Percentiles rank a stretch among this genome's conserved stretches.
These are phyloP conservation scores for Ganoderma leucocontextum DNA, from an alignment of 1,284 basidiomycete species.

Conservation along the genomic window DNA sequence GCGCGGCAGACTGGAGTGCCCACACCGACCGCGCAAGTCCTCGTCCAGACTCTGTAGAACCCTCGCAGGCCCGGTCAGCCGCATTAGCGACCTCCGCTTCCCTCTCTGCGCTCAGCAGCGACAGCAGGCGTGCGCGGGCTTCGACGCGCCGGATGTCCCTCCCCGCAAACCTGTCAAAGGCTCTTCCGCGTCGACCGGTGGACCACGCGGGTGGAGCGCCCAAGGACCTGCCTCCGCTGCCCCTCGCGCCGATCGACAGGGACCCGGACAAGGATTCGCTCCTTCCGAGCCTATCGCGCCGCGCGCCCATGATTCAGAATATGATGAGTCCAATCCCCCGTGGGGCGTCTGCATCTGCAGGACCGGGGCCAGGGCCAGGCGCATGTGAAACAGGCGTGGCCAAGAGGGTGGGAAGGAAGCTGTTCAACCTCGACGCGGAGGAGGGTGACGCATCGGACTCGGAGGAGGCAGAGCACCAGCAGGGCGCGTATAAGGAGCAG, in stretches of 20 bases:
- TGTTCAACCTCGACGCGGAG: slow-evolving; percentile 38
- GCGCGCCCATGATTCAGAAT: slow-evolving; percentile 10
- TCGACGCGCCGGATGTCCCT: slow-evolving; percentile 30
- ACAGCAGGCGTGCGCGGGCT: neutral
- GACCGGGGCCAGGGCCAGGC: neutral
- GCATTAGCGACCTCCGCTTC: slow-evolving; percentile 28
- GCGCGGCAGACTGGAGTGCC: slow-evolving; percentile 37
- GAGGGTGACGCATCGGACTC: slow-evolving; percentile 32
- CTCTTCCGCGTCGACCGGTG: slow-evolving; percentile 26
- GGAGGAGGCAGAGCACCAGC: slow-evolving; percentile 26
- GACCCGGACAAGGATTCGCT: slow-evolving; percentile 22
- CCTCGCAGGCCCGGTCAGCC: slow-evolving; percentile 22
- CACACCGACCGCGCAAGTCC: slow-evolving; percentile 23
- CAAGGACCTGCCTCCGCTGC: slow-evolving; percentile 24
- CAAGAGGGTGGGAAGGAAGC: slow-evolving; percentile 30
- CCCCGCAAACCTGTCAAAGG: slow-evolving; percentile 32
- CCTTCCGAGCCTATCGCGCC: slow-evolving; percentile 36
- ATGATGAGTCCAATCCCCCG: neutral
- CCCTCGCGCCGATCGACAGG: slow-evolving; percentile 12
- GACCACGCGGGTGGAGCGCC: slow-evolving; percentile 19
- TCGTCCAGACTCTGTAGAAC: slow-evolving; percentile 29
- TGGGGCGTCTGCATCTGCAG: neutral
- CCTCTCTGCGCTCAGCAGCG: slow-evolving; percentile 22
- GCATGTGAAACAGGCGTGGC: slow-evolving; percentile 22
- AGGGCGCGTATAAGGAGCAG: slow-evolving; percentile 18